phyloP scores from a whole-genome alignment of 495 filamentous ascomycete genomes.

The Neurospora sp. region DNA sequence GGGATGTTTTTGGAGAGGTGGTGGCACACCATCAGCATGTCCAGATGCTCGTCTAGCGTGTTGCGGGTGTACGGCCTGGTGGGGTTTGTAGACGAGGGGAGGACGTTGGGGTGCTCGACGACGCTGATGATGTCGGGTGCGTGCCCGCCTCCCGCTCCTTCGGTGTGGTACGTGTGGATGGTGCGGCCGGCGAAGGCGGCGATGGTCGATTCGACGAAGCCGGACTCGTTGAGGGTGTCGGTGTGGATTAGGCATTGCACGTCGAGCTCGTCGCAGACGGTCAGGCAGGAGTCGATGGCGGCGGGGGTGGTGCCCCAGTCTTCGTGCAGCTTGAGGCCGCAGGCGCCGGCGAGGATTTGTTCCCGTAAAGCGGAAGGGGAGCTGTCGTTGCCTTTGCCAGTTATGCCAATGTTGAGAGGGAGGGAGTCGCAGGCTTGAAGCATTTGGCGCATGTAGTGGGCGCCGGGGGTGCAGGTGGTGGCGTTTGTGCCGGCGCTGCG shows the following conservation, averaged over 20 bases:
- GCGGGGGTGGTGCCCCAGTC: conserved; percentile 94
- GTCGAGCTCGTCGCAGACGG: conserved; percentile 82
- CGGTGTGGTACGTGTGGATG: conserved; percentile 98
- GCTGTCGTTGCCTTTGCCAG: conserved; percentile 92
- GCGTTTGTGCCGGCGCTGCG: conserved; percentile 81
- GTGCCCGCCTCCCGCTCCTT: conserved; percentile 92
- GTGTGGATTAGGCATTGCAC: conserved; percentile 96
- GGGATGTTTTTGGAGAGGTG: conserved; percentile 86
- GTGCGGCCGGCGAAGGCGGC: conserved; percentile 78
- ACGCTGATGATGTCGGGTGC: conserved; percentile 96
- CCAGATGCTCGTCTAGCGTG: conserved; percentile 92
- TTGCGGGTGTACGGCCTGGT: conserved; percentile 88
- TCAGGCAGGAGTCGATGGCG: conserved; percentile 84
- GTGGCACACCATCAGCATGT: conserved; percentile 99
- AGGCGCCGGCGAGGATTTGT: conserved; percentile 74
- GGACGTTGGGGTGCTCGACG: conserved; percentile 83
- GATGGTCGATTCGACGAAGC: conserved; percentile 91
- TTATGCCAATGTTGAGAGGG: conserved; percentile 90
- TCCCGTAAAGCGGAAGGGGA: conserved; percentile 61
- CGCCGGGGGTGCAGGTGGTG: conserved; percentile 89
- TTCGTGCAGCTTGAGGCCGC: conserved; percentile 92
- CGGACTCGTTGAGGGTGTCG: conserved; percentile 94
- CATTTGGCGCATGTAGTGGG: conserved; percentile 81
- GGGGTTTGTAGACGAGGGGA: conserved; percentile 88
- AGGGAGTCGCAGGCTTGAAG: conserved; percentile 78